phyloP scores from a whole-genome alignment of 78 protist species.

The Emiliania huxleyi region DNA sequence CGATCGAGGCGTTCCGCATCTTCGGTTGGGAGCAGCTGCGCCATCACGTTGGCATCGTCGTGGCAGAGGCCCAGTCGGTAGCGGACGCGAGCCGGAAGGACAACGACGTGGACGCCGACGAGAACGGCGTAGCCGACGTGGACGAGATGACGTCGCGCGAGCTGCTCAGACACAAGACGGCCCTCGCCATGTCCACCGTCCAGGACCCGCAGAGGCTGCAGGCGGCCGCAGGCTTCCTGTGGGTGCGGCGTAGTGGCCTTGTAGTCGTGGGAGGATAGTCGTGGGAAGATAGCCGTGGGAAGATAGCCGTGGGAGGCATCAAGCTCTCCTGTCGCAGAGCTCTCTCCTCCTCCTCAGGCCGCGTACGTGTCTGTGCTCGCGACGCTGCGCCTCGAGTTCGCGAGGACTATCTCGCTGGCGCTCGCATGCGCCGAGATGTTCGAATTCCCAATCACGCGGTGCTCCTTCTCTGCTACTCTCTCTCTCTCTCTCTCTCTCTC shows the following conservation, averaged over 20 bases:
- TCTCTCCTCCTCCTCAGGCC: no score
- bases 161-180: neutral
- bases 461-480: no score
- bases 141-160: neutral
- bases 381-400: neutral
- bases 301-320: no score
- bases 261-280: no score
- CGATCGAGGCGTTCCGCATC: neutral
- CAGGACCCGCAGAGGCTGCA: neutral
- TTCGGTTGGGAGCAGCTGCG: neutral
- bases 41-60: neutral
- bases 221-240: neutral
- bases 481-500: no score
- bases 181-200: neutral
- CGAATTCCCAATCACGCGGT: neutral
- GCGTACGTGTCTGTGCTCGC: slow-evolving; percentile 9
- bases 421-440: neutral
- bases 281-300: no score
- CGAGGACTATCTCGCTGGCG: neutral
- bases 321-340: no score
- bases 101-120: neutral
- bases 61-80: neutral
- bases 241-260: no score
- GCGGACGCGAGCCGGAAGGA: neutral
- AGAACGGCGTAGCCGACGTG: neutral